Evolutionary conservation across 73 alveolate species (phyloP), one percentile per base, ranked within the genome.

Genomic region (Paramecium sexaurelia): DNA sequence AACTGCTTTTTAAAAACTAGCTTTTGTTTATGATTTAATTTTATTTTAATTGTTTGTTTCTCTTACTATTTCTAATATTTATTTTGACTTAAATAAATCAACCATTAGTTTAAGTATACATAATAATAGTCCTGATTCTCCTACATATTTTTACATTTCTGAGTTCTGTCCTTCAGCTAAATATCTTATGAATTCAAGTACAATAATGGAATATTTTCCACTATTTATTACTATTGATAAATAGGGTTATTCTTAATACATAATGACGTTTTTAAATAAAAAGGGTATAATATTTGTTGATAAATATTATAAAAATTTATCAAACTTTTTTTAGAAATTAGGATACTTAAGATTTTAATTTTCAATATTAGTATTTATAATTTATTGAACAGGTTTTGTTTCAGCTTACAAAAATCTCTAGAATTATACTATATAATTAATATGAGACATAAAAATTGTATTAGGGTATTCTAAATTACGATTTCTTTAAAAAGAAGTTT

Each of bases 81-180:
- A 37, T 32, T 32, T 35, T 0, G 87, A 73, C 15, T 73, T 73
- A 20, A 73, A 37, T 20, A 73, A 9, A 35, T 73, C 56, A 20
- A 73, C 87, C 5, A 73, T 33, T 73, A 73, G 35, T 27, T 27
- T 3, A 4, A 73, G 56, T 3, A 73, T 73, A 5, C 45, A 13
- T 20, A 29, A n/a, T 11, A 73, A 73, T 3, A 35, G 20, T 10
- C 56, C 56, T 9, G 55, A 20, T 36, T 73, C 55, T 33, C 87
- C 87, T 5, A 73, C 55, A 73, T 73, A 73, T n/a, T 35, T 32
- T n/a, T 73, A 36, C 32, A 73, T 35, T 29, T 32, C 39, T 35
- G 29, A 35, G 19, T 73, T 73, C 35, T 73, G 15, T 35, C 87
- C 87, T 36, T 73, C 87, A 13, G 87, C 87, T 10, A 73, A 37